A percentile compares a stretch with the other conserved stretches of the same genome.
Conservation (phyloP, 2,329 filamentous ascomycete species). For the Biscogniauxia mediterranea region DNA sequence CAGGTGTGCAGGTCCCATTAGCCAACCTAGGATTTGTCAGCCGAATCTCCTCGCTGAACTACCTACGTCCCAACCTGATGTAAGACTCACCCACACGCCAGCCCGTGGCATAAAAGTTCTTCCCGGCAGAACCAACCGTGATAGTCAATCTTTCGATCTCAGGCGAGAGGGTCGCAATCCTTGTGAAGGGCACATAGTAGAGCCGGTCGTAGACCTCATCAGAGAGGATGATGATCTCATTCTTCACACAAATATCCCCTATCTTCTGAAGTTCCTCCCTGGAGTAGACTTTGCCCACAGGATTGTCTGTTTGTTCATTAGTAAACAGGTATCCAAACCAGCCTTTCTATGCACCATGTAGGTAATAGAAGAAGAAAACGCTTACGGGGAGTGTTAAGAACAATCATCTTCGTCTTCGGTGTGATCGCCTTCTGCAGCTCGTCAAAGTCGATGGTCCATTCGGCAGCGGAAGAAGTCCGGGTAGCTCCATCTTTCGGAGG, state of each 20-base stretch:
- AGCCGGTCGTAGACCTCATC: conserved; percentile 94
- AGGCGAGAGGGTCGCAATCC: conserved; percentile 85
- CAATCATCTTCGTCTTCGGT: conserved; percentile 91
- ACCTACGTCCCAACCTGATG: neutral
- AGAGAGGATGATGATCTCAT: conserved; percentile 90
- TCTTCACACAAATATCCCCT: conserved; percentile 83
- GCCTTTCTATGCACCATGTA: too few species aligned
- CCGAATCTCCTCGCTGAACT: neutral
- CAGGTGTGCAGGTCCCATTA: conserved; percentile 84
- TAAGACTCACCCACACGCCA: conserved; percentile 73
- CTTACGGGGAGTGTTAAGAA: conserved; percentile 70
- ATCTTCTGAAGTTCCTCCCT: conserved; percentile 79
- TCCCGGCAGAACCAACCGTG: conserved; percentile 93
- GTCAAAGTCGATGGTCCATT: conserved; percentile 85
- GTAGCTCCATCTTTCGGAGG: conserved; percentile 78
- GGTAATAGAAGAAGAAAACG: too few species aligned
- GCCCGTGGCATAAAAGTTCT: conserved; percentile 97
- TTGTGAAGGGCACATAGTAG: conserved; percentile 92
- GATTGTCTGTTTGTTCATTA: conserved; percentile 65
- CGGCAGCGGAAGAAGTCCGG: conserved; percentile 77
- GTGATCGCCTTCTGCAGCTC: conserved; percentile 81
- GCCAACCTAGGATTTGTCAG: conserved; percentile 58
- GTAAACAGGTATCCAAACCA: conserved; percentile 5
- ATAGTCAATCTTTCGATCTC: conserved; percentile 85
- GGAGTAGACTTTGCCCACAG: conserved; percentile 93